A percentile compares a stretch with the other conserved stretches of the same genome.
phyloP scores from a whole-genome alignment of 352 stramenopile species.

The Pythium brachiatum region DNA sequence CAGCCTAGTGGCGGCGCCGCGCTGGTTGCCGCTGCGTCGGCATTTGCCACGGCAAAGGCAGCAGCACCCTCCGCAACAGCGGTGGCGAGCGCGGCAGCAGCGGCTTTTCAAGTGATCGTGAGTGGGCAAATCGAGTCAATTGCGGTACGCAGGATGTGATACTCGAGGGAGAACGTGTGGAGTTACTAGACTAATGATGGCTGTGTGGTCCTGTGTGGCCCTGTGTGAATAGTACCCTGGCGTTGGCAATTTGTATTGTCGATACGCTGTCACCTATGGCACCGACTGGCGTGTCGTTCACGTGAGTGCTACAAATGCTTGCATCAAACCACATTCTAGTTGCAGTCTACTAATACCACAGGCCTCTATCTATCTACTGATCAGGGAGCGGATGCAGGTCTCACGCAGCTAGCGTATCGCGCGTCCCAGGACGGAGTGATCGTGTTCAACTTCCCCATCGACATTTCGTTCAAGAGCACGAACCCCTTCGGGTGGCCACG shows the following conservation, averaged over 20 bases:
- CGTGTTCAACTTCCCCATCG: conserved; percentile 95
- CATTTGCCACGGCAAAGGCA: not conserved
- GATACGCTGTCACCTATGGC: conserved; percentile 91
- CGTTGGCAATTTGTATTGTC: conserved; percentile 89
- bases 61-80: not conserved
- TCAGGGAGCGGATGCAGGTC: conserved; percentile 71
- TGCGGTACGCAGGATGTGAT: conserved; percentile 28
- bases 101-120: conserved; percentile 58
- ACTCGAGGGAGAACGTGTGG: too few relatives aligned
- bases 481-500: conserved; percentile 95
- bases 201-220: not conserved
- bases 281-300: conserved; percentile 91
- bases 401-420: conserved; percentile 87
- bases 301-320: conserved; percentile 28
- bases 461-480: conserved; percentile 95
- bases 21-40: conserved; percentile 1
- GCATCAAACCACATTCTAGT: not conserved
- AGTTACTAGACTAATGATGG: too few relatives aligned
- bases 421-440: conserved; percentile 56
- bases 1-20: not conserved
- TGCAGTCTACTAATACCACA: not conserved
- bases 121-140: conserved; percentile 62
- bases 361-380: too few relatives aligned
- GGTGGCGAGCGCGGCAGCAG: not conserved
- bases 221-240: conserved; percentile 49